phyloP scores from a whole-genome alignment of 1,284 basidiomycete genomes.

The Uromyces viciae-fabae region DNA sequence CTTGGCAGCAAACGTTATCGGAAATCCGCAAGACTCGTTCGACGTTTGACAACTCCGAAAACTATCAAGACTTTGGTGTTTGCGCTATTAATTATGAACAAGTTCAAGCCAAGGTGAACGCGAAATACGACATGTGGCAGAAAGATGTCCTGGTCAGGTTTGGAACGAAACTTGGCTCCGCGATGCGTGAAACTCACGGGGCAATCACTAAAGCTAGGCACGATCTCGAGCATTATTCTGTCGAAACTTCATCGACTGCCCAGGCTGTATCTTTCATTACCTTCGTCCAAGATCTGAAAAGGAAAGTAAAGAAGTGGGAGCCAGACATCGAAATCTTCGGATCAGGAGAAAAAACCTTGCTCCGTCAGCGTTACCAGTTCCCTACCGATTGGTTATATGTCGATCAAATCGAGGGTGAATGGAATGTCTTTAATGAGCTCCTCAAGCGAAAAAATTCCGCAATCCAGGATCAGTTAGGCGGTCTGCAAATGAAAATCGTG shows the following conservation, averaged over 20 bases:
- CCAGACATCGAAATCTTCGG: conserved; percentile 92
- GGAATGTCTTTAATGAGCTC: conserved; percentile 97
- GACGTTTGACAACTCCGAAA: conserved; percentile 94
- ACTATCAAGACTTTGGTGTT: conserved; percentile 81
- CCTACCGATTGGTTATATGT: conserved; percentile 96
- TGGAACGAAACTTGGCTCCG: conserved; percentile 81
- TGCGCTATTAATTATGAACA: conserved; percentile 96
- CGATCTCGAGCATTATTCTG: conserved; percentile 79
- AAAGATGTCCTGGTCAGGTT: conserved; percentile 86
- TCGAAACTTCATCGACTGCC: conserved; percentile 66
- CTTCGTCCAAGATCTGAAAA: conserved; percentile 96
- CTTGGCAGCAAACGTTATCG: conserved; percentile 88
- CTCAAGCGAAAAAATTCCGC: conserved; percentile 95
- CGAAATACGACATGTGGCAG: conserved; percentile 98
- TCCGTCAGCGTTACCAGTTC: conserved; percentile 94
- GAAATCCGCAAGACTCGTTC: conserved; percentile 94
- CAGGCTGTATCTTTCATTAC: conserved; percentile 98
- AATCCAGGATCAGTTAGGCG: conserved; percentile 94
- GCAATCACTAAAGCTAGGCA: conserved; percentile 85
- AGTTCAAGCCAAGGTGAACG: conserved; percentile 92
- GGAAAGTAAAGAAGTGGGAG: conserved; percentile 93
- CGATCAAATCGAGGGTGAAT: conserved; percentile 93
- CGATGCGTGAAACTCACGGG: conserved; percentile 95
- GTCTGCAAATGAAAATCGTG: conserved; percentile 96
- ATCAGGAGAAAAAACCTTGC: conserved; percentile 90